phyloP scores from a whole-genome alignment of 2,329 filamentous ascomycete species.

The Colletotrichum somersetense region DNA sequence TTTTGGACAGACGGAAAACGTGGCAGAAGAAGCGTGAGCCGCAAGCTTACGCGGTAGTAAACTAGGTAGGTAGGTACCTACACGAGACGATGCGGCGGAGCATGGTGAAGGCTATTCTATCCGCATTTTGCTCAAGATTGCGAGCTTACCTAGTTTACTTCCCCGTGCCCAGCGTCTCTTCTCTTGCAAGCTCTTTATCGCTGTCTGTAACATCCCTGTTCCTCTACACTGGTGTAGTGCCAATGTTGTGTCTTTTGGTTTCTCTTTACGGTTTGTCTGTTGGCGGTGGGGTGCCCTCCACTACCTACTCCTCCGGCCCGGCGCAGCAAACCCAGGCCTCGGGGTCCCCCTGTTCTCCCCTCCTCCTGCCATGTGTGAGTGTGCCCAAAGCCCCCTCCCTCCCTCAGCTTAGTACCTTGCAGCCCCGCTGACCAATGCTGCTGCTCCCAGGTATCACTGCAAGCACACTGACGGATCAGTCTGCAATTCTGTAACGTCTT shows the following conservation, averaged over 20 bases:
- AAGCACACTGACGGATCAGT: constrained; percentile 38
- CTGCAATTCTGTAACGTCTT: constrained; percentile 41
- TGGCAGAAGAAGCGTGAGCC: constrained; percentile 14
- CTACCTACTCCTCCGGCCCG: not conserved
- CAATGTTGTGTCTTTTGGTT: not conserved
- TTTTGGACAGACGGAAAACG: constrained; percentile 16
- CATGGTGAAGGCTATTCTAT: not conserved
- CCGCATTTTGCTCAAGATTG: not conserved
- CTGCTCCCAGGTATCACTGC: constrained; percentile 33
- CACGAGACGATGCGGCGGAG: not conserved
- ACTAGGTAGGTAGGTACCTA: not conserved
- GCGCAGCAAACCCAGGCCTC: constrained; percentile 1
- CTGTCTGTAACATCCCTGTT: constrained; percentile 1
- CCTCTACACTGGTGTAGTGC: not conserved
- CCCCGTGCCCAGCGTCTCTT: not conserved
- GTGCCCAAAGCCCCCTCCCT: constrained; percentile 4
- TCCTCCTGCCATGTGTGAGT: not conserved
- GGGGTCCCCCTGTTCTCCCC: not conserved
- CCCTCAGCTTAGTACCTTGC: constrained; percentile 4
- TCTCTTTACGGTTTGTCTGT: constrained; percentile 4
- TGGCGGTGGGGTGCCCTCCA: not conserved
- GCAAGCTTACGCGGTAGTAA: not conserved
- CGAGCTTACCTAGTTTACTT: not conserved
- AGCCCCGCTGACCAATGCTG: constrained; percentile 37
- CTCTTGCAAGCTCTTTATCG: not conserved